phyloP scores from a whole-genome alignment of 176 grass and related monocot genomes.

The Typha latifolia region DNA sequence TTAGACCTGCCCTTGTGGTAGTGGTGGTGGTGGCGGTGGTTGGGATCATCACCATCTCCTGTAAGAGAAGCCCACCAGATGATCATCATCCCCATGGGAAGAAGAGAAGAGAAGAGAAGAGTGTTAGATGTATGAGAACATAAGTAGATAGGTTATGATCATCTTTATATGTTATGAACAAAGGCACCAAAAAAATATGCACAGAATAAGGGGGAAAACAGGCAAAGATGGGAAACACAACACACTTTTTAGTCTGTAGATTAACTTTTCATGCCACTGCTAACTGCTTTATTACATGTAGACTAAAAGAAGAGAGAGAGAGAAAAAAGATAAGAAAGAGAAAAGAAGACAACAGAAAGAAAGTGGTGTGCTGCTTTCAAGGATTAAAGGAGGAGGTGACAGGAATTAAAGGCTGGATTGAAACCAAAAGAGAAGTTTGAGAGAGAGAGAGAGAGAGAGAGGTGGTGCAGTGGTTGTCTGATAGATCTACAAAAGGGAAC shows the following conservation, averaged over 20 bases:
- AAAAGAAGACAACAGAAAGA: slow-evolving; percentile 61
- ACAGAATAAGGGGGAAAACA: no score
- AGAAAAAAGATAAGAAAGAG: slow-evolving; percentile 21
- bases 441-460: slow-evolving; percentile 32
- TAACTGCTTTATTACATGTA: not conserved
- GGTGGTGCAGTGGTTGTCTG: slow-evolving; percentile 27
- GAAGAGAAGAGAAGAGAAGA: slow-evolving; percentile 31
- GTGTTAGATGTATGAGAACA: no score
- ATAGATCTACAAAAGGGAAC: slow-evolving; percentile 48
- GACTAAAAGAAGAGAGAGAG: slow-evolving; percentile 42
- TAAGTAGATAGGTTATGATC: no score
- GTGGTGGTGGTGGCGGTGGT: slow-evolving; percentile 9
- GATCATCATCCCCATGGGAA: slow-evolving; percentile 31
- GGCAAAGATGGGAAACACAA: slow-evolving; percentile 21
- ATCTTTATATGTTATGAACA: no score
- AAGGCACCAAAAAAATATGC: no score
- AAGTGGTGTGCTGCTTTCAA: slow-evolving; percentile 64
- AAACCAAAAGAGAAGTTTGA: slow-evolving; percentile 40
- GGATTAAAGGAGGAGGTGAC: slow-evolving; percentile 50
- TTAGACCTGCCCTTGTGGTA: slow-evolving; percentile 8
- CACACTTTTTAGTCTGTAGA: slow-evolving; percentile 50
- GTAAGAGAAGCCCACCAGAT: slow-evolving; percentile 66
- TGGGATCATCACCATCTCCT: slow-evolving; percentile 53
- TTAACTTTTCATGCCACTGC: slow-evolving; percentile 52
- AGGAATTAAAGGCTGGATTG: slow-evolving; percentile 57